phyloP scores from a whole-genome alignment of 805 yeast genomes.

The Candida morakotiae region DNA sequence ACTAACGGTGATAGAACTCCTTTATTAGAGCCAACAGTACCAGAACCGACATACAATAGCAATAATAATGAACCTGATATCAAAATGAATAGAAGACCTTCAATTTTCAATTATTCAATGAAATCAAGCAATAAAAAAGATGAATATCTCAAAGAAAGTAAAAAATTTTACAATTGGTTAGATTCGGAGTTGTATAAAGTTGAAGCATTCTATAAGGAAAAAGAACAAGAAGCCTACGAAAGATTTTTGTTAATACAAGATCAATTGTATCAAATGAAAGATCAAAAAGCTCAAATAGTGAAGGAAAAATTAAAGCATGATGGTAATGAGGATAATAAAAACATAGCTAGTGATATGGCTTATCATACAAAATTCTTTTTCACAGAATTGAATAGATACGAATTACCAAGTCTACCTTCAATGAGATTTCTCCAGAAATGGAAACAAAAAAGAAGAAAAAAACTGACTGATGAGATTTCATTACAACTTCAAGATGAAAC shows the following conservation, averaged over 20 bases:
- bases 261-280: conserved; percentile 61
- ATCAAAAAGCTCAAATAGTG: conserved; percentile 35
- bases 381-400: conserved; percentile 24
- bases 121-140: conserved; percentile 16
- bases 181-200: conserved; percentile 58
- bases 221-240: conserved; percentile 57
- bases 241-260: conserved; percentile 61
- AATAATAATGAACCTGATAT: background rate
- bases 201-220: conserved; percentile 54
- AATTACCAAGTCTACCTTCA: conserved; percentile 41
- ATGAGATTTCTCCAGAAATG: conserved; percentile 22
- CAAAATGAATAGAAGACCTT: conserved; percentile 10
- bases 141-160: conserved; percentile 32
- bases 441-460: conserved; percentile 4
- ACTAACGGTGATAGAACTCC: conserved; percentile 24
- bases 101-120: conserved; percentile 20
- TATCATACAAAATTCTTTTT: conserved; percentile 22
- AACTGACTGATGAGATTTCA: conserved; percentile 10
- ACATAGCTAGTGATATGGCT: conserved; percentile 26
- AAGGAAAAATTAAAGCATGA: conserved; percentile 10
- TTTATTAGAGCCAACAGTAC: conserved; percentile 12
- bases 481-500: conserved; percentile 12
- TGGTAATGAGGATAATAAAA: conserved; percentile 4
- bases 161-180: conserved; percentile 63
- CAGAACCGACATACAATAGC: background rate